These are phyloP conservation scores for Penicillium bialowiezense DNA, from an alignment of 495 filamentous ascomycete species.

Conservation along the genomic window DNA sequence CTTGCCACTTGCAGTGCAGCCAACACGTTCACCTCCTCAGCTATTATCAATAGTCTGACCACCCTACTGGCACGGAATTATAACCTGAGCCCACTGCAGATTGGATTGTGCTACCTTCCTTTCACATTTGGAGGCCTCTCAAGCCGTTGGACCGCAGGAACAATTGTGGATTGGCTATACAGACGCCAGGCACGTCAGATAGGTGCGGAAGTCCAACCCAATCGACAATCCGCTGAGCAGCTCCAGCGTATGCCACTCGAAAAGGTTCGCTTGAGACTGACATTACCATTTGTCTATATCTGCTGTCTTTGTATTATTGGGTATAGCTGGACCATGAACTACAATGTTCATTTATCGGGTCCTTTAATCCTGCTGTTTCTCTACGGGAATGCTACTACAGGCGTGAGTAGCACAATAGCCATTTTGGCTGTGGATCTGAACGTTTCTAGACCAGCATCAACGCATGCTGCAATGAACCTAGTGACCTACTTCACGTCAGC, in stretches of 20 bases:
- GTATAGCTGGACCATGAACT: conserved; percentile 15
- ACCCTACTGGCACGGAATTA: conserved; percentile 32
- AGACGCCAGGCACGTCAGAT: conserved; percentile 28
- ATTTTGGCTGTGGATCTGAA: conserved; percentile 8
- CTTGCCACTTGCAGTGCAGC: too few relatives aligned
- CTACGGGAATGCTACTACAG: background rate
- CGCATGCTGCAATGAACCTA: background rate
- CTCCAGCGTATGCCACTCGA: conserved; percentile 37
- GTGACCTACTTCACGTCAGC: conserved; percentile 6
- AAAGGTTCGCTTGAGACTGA: conserved; percentile 4
- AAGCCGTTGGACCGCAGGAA: conserved; percentile 32
- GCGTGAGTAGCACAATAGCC: background rate
- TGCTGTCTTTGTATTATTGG: background rate
- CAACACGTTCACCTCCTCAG: conserved; percentile 25
- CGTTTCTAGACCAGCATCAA: conserved; percentile 1
- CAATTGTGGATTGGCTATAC: conserved; percentile 43
- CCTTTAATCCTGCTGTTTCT: conserved; percentile 9
- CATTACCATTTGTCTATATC: conserved; percentile 1
- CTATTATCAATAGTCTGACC: conserved; percentile 30
- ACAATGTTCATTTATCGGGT: conserved; percentile 3
- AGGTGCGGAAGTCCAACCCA: conserved; percentile 31
- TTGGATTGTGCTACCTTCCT: conserved; percentile 48
- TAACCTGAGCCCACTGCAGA: conserved; percentile 38
- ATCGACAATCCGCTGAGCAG: conserved; percentile 42
- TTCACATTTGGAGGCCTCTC: conserved; percentile 39